Conservation (phyloP, 495 filamentous ascomycete genomes). For the Aspergillus taichungensis region DNA sequence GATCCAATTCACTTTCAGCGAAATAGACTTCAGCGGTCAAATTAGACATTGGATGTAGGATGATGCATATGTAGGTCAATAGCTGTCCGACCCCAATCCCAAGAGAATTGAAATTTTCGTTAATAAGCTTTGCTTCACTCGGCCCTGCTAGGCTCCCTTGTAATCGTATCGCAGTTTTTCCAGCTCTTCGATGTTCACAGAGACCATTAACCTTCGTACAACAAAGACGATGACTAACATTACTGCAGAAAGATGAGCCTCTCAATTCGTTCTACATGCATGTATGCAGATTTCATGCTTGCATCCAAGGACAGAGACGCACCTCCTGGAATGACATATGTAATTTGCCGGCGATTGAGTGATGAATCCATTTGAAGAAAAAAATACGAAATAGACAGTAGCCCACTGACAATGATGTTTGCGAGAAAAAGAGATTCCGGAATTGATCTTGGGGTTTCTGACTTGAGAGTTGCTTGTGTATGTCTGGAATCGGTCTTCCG, state of each 20-base stretch:
- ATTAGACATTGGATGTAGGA: no score
- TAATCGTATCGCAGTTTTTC: constrained; percentile 43
- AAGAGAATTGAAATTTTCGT: background rate
- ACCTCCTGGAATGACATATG: constrained; percentile 34
- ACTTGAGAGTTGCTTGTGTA: constrained; percentile 17
- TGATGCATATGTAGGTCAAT: constrained; percentile 1
- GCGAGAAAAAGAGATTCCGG: constrained; percentile 13
- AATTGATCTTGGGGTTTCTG: constrained; percentile 2
- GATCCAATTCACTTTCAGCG: no score
- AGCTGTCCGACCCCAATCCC: background rate
- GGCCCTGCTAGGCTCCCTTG: constrained; percentile 35
- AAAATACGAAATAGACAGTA: constrained; percentile 19
- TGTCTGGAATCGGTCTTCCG: constrained; percentile 23
- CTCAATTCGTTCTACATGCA: background rate
- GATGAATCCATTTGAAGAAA: constrained; percentile 7
- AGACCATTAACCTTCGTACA: constrained; percentile 31
- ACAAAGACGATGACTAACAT: constrained; percentile 28
- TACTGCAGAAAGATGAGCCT: constrained; percentile 16
- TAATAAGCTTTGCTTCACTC: no score
- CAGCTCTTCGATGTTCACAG: constrained; percentile 36
- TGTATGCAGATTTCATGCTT: no score
- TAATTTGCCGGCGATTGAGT: constrained; percentile 9
- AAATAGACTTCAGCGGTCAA: no score
- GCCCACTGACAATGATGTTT: constrained; percentile 18
- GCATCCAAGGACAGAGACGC: constrained; percentile 3